Evolutionary conservation across 352 stramenopile genomes (phyloP).

Genomic region (Thalassiosira oceanica): DNA sequence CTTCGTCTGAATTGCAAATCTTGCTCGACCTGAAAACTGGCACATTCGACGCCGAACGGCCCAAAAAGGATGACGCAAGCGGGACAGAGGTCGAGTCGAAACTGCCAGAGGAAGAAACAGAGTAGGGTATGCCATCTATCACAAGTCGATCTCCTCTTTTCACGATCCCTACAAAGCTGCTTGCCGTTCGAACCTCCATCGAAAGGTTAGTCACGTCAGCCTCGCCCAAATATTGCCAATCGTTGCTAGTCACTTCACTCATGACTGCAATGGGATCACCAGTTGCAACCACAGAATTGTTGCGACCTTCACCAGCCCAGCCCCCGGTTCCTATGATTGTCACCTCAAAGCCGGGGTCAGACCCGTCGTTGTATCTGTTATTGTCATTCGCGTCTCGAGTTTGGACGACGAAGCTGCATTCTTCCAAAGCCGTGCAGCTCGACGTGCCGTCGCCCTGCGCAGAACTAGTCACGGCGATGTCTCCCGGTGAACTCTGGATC

Average conservation of each 20-base stretch:
- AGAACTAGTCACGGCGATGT: conserved; percentile 66
- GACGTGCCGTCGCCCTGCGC: conserved; percentile 55
- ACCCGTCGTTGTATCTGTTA: conserved; percentile 85
- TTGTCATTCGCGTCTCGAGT: conserved; percentile 82
- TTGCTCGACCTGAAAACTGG: conserved; percentile 42
- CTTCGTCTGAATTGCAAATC: conserved; percentile 30
- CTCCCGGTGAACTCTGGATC: conserved; percentile 81
- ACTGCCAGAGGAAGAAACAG: conserved; percentile 60
- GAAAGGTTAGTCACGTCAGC: conserved; percentile 35
- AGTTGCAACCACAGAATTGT: conserved; percentile 70
- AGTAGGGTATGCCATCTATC: conserved; percentile 82
- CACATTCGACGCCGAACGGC: conserved; percentile 39
- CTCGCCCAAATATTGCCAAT: conserved; percentile 61
- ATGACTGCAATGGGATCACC: conserved; percentile 47
- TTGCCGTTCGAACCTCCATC: conserved; percentile 10
- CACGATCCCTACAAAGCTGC: conserved; percentile 22
- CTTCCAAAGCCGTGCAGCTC: conserved; percentile 53
- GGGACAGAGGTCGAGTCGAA: conserved; percentile 78
- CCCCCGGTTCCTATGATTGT: conserved; percentile 82
- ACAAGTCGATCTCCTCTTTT: conserved; percentile 84
- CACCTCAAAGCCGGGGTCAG: conserved; percentile 82
- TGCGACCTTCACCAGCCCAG: conserved; percentile 86
- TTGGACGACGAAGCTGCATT: conserved; percentile 83
- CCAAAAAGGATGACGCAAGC: conserved; percentile 72
- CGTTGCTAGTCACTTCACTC: conserved; percentile 28